Evolutionary conservation across 2,329 filamentous ascomycete genomes (phyloP).

Genomic region (Aspergillus ochraceus): DNA sequence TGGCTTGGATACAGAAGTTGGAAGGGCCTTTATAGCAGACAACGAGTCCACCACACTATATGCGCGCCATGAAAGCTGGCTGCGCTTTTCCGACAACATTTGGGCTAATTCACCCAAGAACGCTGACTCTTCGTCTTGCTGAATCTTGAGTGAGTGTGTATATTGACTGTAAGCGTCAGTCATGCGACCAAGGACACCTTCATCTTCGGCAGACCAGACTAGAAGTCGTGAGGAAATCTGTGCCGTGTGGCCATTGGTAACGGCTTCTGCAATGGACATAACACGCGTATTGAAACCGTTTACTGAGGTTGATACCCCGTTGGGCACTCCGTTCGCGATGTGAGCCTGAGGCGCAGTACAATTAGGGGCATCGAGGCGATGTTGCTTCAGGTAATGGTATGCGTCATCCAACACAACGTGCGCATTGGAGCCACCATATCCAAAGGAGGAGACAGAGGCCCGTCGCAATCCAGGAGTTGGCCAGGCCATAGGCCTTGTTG

Average conservation of each 20-base stretch:
- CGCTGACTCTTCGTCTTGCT: no score
- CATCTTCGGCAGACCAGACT: not conserved
- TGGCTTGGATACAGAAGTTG: not conserved
- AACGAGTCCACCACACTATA: no score
- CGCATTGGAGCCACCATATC: conserved; percentile 37
- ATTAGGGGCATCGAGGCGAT: not conserved
- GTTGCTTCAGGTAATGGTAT: conserved; percentile 3
- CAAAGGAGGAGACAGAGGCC: conserved; percentile 38
- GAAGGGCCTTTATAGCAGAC: not conserved
- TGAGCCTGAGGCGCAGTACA: not conserved
- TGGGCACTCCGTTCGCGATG: not conserved
- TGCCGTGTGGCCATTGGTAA: not conserved
- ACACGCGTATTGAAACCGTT: not conserved
- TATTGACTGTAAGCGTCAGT: no score
- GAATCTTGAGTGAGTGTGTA: not conserved
- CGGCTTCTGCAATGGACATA: no score
- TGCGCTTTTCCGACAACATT: no score
- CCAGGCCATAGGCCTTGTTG: conserved; percentile 16
- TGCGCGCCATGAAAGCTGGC: no score
- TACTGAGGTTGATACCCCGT: not conserved
- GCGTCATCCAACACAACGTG: conserved; percentile 36
- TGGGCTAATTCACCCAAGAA: no score
- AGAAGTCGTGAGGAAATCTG: not conserved
- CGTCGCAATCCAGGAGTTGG: conserved; percentile 25
- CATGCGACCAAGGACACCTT: not conserved